A percentile compares a stretch with the other conserved stretches of the same genome.
These are phyloP conservation scores for Suhomyces yuchorum DNA, from an alignment of 1,139 yeast species.

Conservation along the genomic window DNA sequence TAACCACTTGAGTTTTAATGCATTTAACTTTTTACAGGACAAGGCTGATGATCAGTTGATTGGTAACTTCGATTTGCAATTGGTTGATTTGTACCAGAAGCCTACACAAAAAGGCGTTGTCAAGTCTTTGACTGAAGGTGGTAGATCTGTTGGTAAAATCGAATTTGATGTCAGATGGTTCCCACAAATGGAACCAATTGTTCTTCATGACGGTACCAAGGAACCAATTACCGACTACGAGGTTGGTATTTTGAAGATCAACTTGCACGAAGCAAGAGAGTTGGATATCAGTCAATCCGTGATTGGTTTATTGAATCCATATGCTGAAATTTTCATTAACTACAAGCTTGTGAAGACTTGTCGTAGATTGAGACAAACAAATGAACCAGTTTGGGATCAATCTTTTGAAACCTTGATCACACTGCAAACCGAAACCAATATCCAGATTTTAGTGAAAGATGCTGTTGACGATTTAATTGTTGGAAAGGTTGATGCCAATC, in stretches of 20 bases:
- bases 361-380: conserved; percentile 64
- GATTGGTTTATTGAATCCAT: conserved; percentile 71
- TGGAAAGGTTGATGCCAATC: conserved; percentile 55
- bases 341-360: conserved; percentile 54
- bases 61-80: conserved; percentile 58
- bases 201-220: conserved; percentile 52
- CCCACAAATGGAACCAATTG: conserved; percentile 54
- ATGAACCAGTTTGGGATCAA: conserved; percentile 74
- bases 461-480: conserved; percentile 49
- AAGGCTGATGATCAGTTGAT: conserved; percentile 57
- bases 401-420: conserved; percentile 61
- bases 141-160: conserved; percentile 59
- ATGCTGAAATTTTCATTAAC: conserved; percentile 64
- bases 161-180: conserved; percentile 66
- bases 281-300: conserved; percentile 66
- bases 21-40: conserved; percentile 53
- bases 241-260: conserved; percentile 71
- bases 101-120: conserved; percentile 36
- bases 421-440: conserved; percentile 55
- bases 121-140: conserved; percentile 48
- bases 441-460: conserved; percentile 62
- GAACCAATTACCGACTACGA: conserved; percentile 57
- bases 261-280: conserved; percentile 70
- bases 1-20: conserved; percentile 53
- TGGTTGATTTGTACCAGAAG: conserved; percentile 61